A percentile compares a stretch with the other conserved stretches of the same genome.
Evolutionary conservation across 2,329 filamentous ascomycete species (phyloP).

Genomic region (Cordyceps farinosa): DNA sequence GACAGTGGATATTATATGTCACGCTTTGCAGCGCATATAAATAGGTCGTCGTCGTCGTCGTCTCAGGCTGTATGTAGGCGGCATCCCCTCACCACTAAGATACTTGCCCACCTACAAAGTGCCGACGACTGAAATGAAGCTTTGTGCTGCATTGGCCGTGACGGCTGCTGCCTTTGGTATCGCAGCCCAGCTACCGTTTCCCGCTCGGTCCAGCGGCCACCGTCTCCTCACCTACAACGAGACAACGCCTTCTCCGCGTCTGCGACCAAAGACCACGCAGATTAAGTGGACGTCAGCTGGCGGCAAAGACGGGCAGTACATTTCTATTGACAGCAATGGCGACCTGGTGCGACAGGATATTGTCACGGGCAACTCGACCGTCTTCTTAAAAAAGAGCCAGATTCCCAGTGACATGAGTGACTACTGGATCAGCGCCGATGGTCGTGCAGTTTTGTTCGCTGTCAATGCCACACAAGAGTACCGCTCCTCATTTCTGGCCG

Average conservation of each 20-base stretch:
- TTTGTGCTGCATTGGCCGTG: neutral
- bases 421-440: constrained; percentile 60
- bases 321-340: constrained; percentile 47
- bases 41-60: neutral
- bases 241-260: constrained; percentile 46
- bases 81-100: neutral
- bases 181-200: neutral
- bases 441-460: constrained; percentile 57
- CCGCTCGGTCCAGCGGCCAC: constrained; percentile 51
- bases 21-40: neutral
- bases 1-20: neutral
- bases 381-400: constrained; percentile 55
- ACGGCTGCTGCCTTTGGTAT: neutral
- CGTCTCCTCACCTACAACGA: constrained; percentile 59
- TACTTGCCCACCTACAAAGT: neutral
- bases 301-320: constrained; percentile 59
- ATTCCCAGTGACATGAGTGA: constrained; percentile 53
- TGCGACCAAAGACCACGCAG: constrained; percentile 44
- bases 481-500: constrained; percentile 63
- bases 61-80: neutral
- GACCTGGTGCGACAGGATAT: constrained; percentile 60
- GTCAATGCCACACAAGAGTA: constrained; percentile 67
- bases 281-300: constrained; percentile 54
- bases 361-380: constrained; percentile 48
- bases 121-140: neutral